Percentiles rank a stretch among this genome's conserved stretches.
Conservation (phyloP, 176 grass and related monocot species). For the Themeda triandra region DNA sequence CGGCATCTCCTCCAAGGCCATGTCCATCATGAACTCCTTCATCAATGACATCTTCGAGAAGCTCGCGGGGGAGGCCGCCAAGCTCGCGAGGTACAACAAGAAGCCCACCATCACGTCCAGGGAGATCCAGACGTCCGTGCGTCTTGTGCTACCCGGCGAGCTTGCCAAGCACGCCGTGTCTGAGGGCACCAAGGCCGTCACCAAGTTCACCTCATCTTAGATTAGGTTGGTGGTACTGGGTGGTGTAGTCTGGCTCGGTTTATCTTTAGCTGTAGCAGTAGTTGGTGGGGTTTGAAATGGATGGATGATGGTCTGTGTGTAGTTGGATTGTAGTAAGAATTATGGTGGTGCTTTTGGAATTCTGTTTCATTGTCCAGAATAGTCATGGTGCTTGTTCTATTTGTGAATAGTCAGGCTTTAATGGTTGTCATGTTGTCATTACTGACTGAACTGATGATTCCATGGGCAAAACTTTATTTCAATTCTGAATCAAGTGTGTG, state of each 20-base stretch:
- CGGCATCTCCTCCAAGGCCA: constrained; percentile 69
- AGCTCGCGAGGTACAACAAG: constrained; percentile 68
- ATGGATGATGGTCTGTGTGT: too few species aligned
- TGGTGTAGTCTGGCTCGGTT: not conserved
- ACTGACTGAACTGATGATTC: too few species aligned
- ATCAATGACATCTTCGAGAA: constrained; percentile 86
- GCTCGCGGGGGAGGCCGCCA: constrained; percentile 42
- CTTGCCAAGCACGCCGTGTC: constrained; percentile 56
- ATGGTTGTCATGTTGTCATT: too few species aligned
- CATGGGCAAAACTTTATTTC: too few species aligned
- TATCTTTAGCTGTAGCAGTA: not conserved
- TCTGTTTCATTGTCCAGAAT: too few species aligned
- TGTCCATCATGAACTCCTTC: constrained; percentile 83
- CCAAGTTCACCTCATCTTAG: constrained; percentile 34
- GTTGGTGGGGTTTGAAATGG: too few species aligned
- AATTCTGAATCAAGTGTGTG: too few species aligned
- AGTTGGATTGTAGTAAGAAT: too few species aligned
- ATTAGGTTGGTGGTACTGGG: not conserved
- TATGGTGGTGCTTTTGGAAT: too few species aligned
- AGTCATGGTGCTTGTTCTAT: too few species aligned
- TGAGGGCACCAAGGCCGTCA: constrained; percentile 52
- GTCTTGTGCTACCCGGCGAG: constrained; percentile 43
- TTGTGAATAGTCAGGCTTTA: too few species aligned
- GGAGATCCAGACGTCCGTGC: constrained; percentile 37
- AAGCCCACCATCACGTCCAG: constrained; percentile 41